phyloP scores from a whole-genome alignment of 176 grass and related monocot species.

The Eragrostis curvula region DNA sequence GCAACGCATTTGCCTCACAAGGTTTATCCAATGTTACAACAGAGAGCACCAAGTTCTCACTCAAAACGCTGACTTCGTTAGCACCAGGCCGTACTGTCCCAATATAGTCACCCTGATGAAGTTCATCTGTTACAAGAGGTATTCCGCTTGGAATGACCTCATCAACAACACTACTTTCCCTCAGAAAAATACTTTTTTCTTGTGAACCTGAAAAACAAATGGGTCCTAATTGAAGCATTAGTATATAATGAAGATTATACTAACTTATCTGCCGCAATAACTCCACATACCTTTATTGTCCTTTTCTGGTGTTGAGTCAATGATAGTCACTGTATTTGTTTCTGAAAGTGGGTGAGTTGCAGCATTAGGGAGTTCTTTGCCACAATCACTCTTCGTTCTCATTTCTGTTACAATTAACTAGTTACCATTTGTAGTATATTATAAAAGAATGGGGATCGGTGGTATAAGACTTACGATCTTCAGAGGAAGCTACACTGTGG shows the following conservation, averaged over 20 bases:
- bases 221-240: neutral
- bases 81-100: neutral
- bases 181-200: neutral
- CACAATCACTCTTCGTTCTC: neutral
- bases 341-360: neutral
- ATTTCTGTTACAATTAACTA: neutral
- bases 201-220: conserved; percentile 29
- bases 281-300: conserved; percentile 18
- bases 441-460: neutral
- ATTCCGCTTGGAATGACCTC: neutral
- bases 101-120: neutral
- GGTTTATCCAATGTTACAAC: conserved; percentile 1
- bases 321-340: neutral
- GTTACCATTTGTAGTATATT: conserved; percentile 8
- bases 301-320: neutral
- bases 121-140: neutral
- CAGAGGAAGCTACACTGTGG: neutral
- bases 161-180: neutral
- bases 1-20: neutral
- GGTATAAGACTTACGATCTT: conserved; percentile 33
- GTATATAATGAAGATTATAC: neutral
- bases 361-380: neutral
- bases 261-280: neutral
- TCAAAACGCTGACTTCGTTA: neutral
- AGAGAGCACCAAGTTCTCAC: neutral